Percentiles rank a stretch among this genome's conserved stretches.
Evolutionary conservation across 306 rosid species (phyloP).

Genomic region (Macrotyloma uniflorum): DNA sequence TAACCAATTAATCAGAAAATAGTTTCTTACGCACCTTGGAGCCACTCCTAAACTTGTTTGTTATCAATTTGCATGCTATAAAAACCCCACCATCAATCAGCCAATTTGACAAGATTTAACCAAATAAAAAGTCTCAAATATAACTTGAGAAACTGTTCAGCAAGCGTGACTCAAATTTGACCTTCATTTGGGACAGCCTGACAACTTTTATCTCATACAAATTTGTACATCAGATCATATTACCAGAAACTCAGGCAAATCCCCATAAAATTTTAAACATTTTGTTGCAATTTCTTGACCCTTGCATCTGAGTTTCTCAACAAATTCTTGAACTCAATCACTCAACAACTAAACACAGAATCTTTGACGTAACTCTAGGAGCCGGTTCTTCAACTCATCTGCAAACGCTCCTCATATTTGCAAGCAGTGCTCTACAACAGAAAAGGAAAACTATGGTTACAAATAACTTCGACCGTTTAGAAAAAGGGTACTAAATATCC

Average conservation of each 20-base stretch:
- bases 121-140: conserved; percentile 20
- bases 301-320: conserved; percentile 35
- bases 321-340: conserved; percentile 39
- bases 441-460: conserved; percentile 23
- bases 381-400: conserved; percentile 39
- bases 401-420: conserved; percentile 14
- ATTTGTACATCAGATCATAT: conserved; percentile 44
- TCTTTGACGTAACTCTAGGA: conserved; percentile 31
- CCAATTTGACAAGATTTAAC: conserved; percentile 12
- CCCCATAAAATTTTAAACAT: conserved; percentile 34
- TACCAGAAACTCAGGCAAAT: conserved; percentile 34
- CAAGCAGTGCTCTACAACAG: conserved; percentile 33
- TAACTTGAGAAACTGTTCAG: background rate
- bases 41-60: background rate
- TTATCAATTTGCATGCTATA: background rate
- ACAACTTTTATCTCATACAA: conserved; percentile 2
- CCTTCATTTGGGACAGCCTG: conserved; percentile 29
- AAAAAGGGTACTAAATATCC: background rate
- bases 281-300: conserved; percentile 34
- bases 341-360: conserved; percentile 41
- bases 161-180: background rate
- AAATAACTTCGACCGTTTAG: conserved; percentile 19
- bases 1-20: conserved; percentile 19
- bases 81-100: background rate
- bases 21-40: background rate